Evolutionary conservation across 495 filamentous ascomycete genomes (phyloP), one percentile per base, ranked within the genome.

Genomic region (Penicillium atrosanguineum): DNA sequence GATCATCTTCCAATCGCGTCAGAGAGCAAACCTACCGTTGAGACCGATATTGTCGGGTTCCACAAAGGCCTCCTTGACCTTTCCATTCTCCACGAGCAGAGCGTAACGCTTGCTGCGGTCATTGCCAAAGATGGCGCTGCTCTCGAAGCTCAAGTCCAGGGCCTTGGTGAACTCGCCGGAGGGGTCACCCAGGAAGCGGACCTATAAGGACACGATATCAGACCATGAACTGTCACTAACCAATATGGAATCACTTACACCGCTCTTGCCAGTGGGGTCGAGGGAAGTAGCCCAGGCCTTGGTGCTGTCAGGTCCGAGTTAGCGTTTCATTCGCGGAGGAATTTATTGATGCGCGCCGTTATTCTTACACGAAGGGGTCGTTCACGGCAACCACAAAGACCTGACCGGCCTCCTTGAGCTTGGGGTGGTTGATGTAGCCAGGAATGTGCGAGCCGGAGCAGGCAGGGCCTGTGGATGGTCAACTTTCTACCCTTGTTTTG

Each of bases 11-110:
- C 48, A 16, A 21, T 1, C 21, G 41, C 41, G 48, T 48, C 44
- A 29, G 26, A 44, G 20, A 29, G 41, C 39, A 47, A 23, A 62
- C 80, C 68, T 71, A 94, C 90, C 88, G 55, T 87, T 79, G 12
- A 94, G 78, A 31, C 94, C 91, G 31, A 90, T 95, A 73, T 93
- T 97, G 72, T 98, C 93, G 18, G 92, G 91, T 78, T 97, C 94
- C 39, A 96, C 80, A 57, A 87, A 82, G 41, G 86, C 73, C 55
- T 84, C 79, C 71, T 80, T 87, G 63, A 91, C 86, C 71, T 87
- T 90, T 43, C 90, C 89, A 59, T 88, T 73, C 72, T 92, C 83
- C 44, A 93, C 72, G 26, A 88, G 75, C 44, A 97, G 76, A 23
- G 88, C 89, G 67, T 96, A 98, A 46, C 94, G 80, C 88, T 95